Conservation (phyloP, 2,329 filamentous ascomycete species). For the Bipolaris bicolor region DNA sequence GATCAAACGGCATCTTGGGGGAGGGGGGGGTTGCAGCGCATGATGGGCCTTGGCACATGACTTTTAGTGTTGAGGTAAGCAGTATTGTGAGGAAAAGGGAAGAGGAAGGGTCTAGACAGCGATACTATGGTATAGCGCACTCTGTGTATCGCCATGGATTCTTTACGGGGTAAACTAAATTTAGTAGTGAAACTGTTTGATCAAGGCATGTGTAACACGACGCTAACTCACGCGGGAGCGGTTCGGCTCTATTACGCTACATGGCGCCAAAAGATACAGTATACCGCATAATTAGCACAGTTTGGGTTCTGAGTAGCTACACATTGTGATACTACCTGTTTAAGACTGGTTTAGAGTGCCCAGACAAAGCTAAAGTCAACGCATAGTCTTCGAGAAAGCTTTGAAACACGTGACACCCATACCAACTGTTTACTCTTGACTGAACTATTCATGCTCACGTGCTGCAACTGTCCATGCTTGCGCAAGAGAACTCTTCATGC, state of each 20-base stretch:
- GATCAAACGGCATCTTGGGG: too few relatives aligned
- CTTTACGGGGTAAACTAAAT: background rate
- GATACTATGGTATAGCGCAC: background rate
- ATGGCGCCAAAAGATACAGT: too few relatives aligned
- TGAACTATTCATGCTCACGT: background rate
- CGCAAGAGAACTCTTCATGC: conserved; percentile 2
- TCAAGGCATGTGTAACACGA: background rate
- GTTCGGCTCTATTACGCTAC: too few relatives aligned
- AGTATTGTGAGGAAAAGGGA: background rate
- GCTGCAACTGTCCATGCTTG: background rate
- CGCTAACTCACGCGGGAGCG: background rate
- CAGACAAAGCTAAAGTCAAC: background rate
- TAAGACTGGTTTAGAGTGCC: background rate
- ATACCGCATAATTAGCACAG: too few relatives aligned
- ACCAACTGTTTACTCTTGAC: background rate
- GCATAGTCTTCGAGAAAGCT: conserved; percentile 1
- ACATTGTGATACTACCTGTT: too few relatives aligned
- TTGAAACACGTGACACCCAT: conserved; percentile 1
- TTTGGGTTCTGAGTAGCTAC: too few relatives aligned
- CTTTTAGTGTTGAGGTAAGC: background rate
- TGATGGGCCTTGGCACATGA: too few relatives aligned
- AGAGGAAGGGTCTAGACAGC: background rate
- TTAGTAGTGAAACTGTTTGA: background rate
- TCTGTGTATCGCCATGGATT: background rate
- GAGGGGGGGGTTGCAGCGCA: too few relatives aligned